Conservation (phyloP, 176 grass and related monocot species). For the Ensete ventricosum region DNA sequence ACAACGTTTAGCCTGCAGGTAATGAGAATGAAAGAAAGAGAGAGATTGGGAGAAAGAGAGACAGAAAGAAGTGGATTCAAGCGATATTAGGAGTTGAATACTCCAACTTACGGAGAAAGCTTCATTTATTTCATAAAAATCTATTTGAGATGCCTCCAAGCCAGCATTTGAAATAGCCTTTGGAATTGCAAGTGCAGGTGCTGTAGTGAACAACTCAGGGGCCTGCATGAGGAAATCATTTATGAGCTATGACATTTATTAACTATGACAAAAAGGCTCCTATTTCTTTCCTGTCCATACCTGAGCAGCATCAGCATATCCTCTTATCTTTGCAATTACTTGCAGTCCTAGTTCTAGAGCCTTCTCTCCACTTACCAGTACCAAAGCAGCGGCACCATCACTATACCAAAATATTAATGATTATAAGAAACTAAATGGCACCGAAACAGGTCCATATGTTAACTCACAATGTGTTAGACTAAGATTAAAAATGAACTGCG, state of each 20-base stretch:
- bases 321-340: slow-evolving; percentile 81
- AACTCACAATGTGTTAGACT: background rate
- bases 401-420: slow-evolving; percentile 24
- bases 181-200: slow-evolving; percentile 90
- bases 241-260: background rate
- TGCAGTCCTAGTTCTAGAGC: slow-evolving; percentile 66
- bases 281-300: slow-evolving; percentile 28
- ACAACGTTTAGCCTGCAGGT: slow-evolving; percentile 10
- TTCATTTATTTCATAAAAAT: slow-evolving; percentile 96
- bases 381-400: slow-evolving; percentile 89
- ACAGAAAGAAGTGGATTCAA: slow-evolving; percentile 3
- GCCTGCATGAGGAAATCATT: slow-evolving; percentile 42
- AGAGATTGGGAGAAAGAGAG: background rate
- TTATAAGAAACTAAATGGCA: slow-evolving; percentile 1
- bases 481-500: background rate
- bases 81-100: slow-evolving; percentile 6
- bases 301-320: slow-evolving; percentile 86
- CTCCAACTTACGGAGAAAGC: slow-evolving; percentile 60
- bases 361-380: slow-evolving; percentile 81
- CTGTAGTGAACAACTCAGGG: slow-evolving; percentile 78
- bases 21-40: background rate
- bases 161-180: slow-evolving; percentile 78
- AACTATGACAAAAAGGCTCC: background rate
- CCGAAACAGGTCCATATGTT: background rate
- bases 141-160: slow-evolving; percentile 67